Evolutionary conservation across 192 early-diverging fungal species (phyloP), one percentile per base, ranked within the genome.

Genomic region (Mortierella antarctica): DNA sequence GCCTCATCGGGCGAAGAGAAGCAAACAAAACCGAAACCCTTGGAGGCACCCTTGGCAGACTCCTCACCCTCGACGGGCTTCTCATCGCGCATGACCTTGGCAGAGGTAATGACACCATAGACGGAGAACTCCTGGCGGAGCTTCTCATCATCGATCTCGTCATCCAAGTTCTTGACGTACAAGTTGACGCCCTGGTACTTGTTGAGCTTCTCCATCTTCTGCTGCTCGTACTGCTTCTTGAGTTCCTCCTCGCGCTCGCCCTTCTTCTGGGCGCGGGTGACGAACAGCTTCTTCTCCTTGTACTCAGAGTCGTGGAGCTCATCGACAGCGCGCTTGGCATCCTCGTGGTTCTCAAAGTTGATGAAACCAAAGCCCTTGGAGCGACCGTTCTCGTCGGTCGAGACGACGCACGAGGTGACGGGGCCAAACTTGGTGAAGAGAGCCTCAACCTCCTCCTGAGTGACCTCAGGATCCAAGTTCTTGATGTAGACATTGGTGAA

Each of bases 161-260:
- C 98, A 71, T 98, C 98, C 76, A 99, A 89, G 92, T 98, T 98
- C 90, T 98, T 98, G 87, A 99, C 89, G 84, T 98, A 98, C 53
- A 99, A 87, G 88, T 99, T 99, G 78, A 96, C 96, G 70, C 95
- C 96, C 89, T 99, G 97, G 91, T 96, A 98, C 91, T 98, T 98
- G 92, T 88, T 94, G 53, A 97, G 83, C 88, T 97, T 97, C 89
- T 99, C 98, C 85, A 93, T 87, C 83, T 95, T 92, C 71, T 95
- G 90, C 82, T 93, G 92, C 87, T 99, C 97, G 88, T 97, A 98
- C 88, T 98, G 96, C 65, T 86, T 87, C 77, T 96, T 90, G 66
- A 99, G 91, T 85, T 99, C 98, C 85, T 96, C 95, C 79, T 96
- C 95, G 72, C 98, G 94, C 89, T 99, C 98, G 41, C 86, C 83